These are phyloP conservation scores for Sporothrix mexicana DNA, from an alignment of 2,329 filamentous ascomycete genomes.

Conservation along the genomic window DNA sequence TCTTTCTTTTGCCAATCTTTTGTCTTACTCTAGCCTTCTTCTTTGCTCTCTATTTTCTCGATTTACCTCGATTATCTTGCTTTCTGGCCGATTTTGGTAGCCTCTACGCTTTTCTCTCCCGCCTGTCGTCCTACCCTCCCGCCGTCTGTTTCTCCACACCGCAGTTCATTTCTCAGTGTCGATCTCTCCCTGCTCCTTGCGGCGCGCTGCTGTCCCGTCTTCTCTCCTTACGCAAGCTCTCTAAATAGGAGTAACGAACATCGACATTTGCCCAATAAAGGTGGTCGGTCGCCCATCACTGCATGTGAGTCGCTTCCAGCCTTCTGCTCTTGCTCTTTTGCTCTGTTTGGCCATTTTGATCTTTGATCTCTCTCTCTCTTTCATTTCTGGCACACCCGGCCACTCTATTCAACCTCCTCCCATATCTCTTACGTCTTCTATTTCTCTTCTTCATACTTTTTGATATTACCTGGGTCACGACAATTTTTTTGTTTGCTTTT, in stretches of 20 bases:
- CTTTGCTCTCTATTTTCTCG: neutral
- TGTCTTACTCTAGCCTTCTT: neutral
- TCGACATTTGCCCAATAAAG: slow-evolving; percentile 17
- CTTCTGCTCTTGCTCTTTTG: neutral
- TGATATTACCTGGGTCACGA: slow-evolving; percentile 19
- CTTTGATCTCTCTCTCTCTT: too few species aligned
- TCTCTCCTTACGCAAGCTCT: slow-evolving; percentile 15
- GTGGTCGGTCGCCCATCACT: slow-evolving; percentile 4
- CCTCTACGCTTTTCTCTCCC: neutral
- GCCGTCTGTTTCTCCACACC: slow-evolving; percentile 15
- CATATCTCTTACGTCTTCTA: neutral
- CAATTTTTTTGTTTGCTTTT: slow-evolving; percentile 20
- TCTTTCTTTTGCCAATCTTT: slow-evolving; percentile 12
- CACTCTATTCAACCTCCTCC: neutral
- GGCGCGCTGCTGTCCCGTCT: neutral
- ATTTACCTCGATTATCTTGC: slow-evolving; percentile 20
- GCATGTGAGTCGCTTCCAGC: slow-evolving; percentile 25
- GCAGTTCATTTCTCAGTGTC: slow-evolving; percentile 26
- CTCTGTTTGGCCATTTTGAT: slow-evolving; percentile 15
- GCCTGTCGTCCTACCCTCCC: neutral
- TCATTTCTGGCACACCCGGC: neutral
- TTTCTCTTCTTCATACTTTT: neutral
- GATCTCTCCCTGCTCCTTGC: slow-evolving; percentile 26
- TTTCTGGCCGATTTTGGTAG: slow-evolving; percentile 17
- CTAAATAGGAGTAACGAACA: neutral